These are phyloP conservation scores for Lithohypha guttulata DNA, from an alignment of 2,329 filamentous ascomycete species.

Conservation along the genomic window DNA sequence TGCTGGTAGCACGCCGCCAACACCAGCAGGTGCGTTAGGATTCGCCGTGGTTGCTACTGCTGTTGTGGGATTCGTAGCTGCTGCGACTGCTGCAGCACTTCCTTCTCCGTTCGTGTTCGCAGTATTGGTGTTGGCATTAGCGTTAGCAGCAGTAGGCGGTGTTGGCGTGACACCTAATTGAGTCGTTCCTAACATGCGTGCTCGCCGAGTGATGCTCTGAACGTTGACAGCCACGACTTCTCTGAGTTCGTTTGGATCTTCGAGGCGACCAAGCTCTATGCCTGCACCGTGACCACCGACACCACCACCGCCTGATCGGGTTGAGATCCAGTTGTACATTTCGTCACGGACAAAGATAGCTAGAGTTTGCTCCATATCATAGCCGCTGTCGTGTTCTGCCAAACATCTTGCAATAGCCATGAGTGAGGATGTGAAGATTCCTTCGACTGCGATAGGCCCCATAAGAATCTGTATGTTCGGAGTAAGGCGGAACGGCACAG, in stretches of 20 bases:
- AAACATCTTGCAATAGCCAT: constrained; percentile 95
- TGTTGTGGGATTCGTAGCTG: constrained; percentile 4
- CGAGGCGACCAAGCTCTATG: constrained; percentile 8
- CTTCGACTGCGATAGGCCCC: constrained; percentile 90
- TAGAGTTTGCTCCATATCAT: constrained; percentile 87
- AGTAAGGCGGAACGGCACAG: constrained; percentile 92
- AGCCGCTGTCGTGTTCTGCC: constrained; percentile 60
- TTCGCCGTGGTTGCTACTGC: constrained; percentile 10
- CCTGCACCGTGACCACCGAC: constrained; percentile 7
- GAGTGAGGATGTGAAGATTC: constrained; percentile 86
- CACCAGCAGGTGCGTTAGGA: neutral
- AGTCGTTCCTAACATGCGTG: constrained; percentile 67
- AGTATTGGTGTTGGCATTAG: neutral
- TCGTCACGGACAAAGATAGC: constrained; percentile 94
- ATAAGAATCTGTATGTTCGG: constrained; percentile 93
- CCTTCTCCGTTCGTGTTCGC: neutral
- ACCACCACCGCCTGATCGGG: constrained; percentile 24
- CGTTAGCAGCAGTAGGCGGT: neutral
- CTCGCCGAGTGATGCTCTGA: constrained; percentile 83
- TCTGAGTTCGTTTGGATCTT: constrained; percentile 48
- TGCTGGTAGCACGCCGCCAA: constrained; percentile 64
- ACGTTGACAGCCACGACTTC: constrained; percentile 78
- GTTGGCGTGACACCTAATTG: constrained; percentile 24
- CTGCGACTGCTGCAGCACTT: neutral
- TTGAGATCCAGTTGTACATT: constrained; percentile 94